A percentile compares a stretch with the other conserved stretches of the same genome.
These are phyloP conservation scores for Liquidambar formosana DNA, from an alignment of 164 flowering plant species.

Conservation along the genomic window DNA sequence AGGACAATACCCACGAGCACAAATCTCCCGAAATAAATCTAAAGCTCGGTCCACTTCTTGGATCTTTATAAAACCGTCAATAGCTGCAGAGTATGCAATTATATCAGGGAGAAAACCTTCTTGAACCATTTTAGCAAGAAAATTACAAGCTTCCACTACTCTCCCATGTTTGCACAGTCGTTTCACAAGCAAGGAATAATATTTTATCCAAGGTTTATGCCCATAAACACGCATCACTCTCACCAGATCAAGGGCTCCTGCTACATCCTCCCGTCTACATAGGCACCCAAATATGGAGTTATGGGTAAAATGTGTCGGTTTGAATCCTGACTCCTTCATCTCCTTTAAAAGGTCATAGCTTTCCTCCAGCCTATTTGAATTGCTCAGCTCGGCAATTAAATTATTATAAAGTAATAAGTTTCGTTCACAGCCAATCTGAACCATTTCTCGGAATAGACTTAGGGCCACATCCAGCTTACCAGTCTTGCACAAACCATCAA, in stretches of 20 bases:
- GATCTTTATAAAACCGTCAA: slow-evolving; percentile 54
- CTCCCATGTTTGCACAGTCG: slow-evolving; percentile 52
- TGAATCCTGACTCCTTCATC: slow-evolving; percentile 61
- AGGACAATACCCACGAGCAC: slow-evolving; percentile 53
- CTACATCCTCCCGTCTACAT: slow-evolving; percentile 57
- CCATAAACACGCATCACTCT: slow-evolving; percentile 66
- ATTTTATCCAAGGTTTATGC: slow-evolving; percentile 81
- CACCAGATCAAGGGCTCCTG: slow-evolving; percentile 51
- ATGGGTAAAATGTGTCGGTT: slow-evolving; percentile 69
- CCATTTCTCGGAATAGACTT: slow-evolving; percentile 56
- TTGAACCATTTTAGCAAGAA: slow-evolving; percentile 53
- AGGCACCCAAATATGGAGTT: slow-evolving; percentile 71
- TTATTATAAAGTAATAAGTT: slow-evolving; percentile 60
- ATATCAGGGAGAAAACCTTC: slow-evolving; percentile 71
- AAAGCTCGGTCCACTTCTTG: slow-evolving; percentile 56
- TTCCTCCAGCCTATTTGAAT: slow-evolving; percentile 60
- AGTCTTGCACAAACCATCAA: slow-evolving; percentile 58
- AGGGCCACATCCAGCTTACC: slow-evolving; percentile 65
- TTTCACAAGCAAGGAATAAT: slow-evolving; percentile 61
- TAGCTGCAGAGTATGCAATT: slow-evolving; percentile 66
- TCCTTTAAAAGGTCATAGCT: slow-evolving; percentile 47
- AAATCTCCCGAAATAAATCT: slow-evolving; percentile 55
- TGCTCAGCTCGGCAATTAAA: slow-evolving; percentile 61
- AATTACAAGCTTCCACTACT: slow-evolving; percentile 57
- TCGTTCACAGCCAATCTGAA: slow-evolving; percentile 35